Evolutionary conservation across 139 green algal species (phyloP).

Genomic region (Tetradesmus lagerheimii): DNA sequence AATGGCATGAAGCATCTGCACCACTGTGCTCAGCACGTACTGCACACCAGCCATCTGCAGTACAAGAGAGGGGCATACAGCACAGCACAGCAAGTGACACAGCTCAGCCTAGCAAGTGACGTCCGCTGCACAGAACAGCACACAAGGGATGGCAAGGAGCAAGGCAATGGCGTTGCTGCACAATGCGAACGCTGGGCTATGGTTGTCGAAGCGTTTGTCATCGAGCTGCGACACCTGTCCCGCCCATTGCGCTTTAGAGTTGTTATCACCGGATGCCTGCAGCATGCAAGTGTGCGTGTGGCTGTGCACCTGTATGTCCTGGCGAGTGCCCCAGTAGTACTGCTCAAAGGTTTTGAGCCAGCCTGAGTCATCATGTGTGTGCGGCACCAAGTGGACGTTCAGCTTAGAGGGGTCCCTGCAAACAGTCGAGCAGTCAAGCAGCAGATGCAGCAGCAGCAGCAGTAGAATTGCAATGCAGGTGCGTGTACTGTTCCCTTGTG

Average conservation of each 20-base stretch:
- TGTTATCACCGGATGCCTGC: too few relatives aligned
- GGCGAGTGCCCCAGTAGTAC: conserved; percentile 84
- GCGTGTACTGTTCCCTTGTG: not conserved
- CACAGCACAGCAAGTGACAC: not conserved
- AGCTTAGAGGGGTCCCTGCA: conserved; percentile 59
- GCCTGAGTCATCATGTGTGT: conserved; percentile 91
- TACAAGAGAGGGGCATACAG: not conserved
- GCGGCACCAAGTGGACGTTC: conserved; percentile 89
- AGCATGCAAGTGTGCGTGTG: not conserved
- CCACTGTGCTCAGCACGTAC: conserved; percentile 87
- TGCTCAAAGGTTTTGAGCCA: conserved; percentile 96
- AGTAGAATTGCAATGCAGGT: too few relatives aligned
- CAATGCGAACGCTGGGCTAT: too few relatives aligned
- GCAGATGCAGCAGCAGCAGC: not conserved
- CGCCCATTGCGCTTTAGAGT: too few relatives aligned
- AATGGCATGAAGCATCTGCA: too few relatives aligned
- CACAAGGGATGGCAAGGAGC: too few relatives aligned
- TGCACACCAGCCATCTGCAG: conserved; percentile 77
- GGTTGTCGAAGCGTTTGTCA: too few relatives aligned
- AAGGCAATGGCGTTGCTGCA: too few relatives aligned
- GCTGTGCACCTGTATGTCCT: conserved; percentile 83
- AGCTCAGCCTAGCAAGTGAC: too few relatives aligned
- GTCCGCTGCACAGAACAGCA: too few relatives aligned
- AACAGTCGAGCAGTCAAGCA: not conserved
- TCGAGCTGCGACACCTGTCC: too few relatives aligned